Base-by-base conservation (phyloP, 768 basidiomycete genomes). In the Cystofilobasidium bisporidii region DNA sequence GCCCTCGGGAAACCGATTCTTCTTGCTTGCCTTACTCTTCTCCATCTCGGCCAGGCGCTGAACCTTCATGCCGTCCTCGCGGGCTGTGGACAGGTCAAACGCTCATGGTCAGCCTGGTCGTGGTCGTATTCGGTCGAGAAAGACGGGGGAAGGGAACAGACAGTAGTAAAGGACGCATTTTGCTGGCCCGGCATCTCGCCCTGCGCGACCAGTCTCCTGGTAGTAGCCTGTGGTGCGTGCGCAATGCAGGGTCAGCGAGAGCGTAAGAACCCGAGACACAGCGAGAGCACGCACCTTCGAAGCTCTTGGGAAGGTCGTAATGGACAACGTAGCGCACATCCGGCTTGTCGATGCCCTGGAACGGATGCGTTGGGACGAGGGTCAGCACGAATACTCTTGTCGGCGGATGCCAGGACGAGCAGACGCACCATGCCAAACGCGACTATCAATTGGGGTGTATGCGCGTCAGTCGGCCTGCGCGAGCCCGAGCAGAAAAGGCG, bases 151-250 rank as follows among this genome's bases (percentile, higher is more conserved):
- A 26, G 30, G 84, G 72, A 70, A 88, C 89, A 90, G 70, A 88
- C 89, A 90, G 73, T 89, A 91, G 73, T 88, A 91, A 1, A 91
- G 76, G 32, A 90, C 79, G 71, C 89, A 91, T 77, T 87, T 89
- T 0, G 89, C 81, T 1, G 87, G 83, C 89, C 77, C 74, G 38
- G 87, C 87, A 73, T 91, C 88, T 62, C 89, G 82, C 32, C 89
- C 89, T 65, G 87, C 89, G 60, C 89, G 81, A 53, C 88, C 67
- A 22, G 67, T 90, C 76, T 91, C 89, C 75, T 91, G 89, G 75
- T 91, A 91, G 75, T 86, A 91, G 0, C 88, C 89, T 88, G 20
- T 15, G 57, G 18, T 18, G 8, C 22, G 26, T 20, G 28, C 32
- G 30, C 14, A 15, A 15, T 22, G 47, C 12, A 38, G 12, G 11